Conservation (phyloP, 1,284 basidiomycete genomes). For the Psilocybe mexicana region DNA sequence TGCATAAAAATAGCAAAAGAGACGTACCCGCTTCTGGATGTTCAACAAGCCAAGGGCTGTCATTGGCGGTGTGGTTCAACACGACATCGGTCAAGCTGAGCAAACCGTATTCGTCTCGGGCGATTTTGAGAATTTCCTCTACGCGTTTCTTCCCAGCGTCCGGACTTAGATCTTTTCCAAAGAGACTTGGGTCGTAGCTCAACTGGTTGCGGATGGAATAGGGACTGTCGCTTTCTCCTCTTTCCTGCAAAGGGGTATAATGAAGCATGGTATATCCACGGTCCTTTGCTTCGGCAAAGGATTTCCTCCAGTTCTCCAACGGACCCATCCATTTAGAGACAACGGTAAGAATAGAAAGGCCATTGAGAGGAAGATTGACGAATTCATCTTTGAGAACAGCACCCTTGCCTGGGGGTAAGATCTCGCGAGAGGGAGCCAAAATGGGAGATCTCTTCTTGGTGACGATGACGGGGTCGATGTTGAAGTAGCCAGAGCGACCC, state of each 20-base stretch:
- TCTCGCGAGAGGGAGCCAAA: slow-evolving; percentile 55
- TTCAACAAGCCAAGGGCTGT: slow-evolving; percentile 87
- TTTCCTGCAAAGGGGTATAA: slow-evolving; percentile 90
- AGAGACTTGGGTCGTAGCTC: slow-evolving; percentile 76
- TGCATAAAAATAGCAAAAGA: slow-evolving; percentile 9
- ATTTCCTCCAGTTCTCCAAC: slow-evolving; percentile 70
- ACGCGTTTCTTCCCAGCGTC: slow-evolving; percentile 60
- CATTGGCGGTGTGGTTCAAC: slow-evolving; percentile 92
- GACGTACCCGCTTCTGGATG: slow-evolving; percentile 89
- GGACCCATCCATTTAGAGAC: slow-evolving; percentile 98
- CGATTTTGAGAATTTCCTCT: slow-evolving; percentile 63
- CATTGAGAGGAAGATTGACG: slow-evolving; percentile 79
- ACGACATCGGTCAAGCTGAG: slow-evolving; percentile 92
- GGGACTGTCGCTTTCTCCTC: slow-evolving; percentile 86
- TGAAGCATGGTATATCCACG: slow-evolving; percentile 96
- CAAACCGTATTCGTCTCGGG: slow-evolving; percentile 84
- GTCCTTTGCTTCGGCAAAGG: slow-evolving; percentile 80
- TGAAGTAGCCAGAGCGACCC: slow-evolving; percentile 91
- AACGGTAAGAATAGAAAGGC: slow-evolving; percentile 82
- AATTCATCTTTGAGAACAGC: slow-evolving; percentile 47
- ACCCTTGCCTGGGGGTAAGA: slow-evolving; percentile 50
- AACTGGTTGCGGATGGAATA: slow-evolving; percentile 91
- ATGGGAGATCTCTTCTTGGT: slow-evolving; percentile 73
- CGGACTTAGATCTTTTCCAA: slow-evolving; percentile 45
- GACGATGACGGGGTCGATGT: slow-evolving; percentile 87